phyloP scores from a whole-genome alignment of 2,329 filamentous ascomycete genomes.

The Drechslerella coelobrocha region DNA sequence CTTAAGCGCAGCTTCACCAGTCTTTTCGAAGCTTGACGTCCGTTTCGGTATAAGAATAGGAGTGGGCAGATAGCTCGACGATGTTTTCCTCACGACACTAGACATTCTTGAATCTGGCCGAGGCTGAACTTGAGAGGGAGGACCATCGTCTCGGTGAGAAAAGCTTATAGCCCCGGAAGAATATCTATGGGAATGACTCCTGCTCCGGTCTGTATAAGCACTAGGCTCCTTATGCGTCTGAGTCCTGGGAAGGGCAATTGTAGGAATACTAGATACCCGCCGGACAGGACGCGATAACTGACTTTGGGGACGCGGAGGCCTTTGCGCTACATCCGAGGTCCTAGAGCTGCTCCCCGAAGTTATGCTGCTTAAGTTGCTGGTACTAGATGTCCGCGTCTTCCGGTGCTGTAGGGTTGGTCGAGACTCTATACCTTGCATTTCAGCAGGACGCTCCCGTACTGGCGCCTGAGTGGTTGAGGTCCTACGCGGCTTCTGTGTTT shows the following conservation, averaged over 20 bases:
- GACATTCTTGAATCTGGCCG: slow-evolving; percentile 23
- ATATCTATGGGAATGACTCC: slow-evolving; percentile 18
- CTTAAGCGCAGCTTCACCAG: slow-evolving; percentile 18
- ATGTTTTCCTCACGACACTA: slow-evolving; percentile 32
- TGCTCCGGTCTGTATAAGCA: slow-evolving; percentile 1
- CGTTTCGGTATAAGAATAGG: slow-evolving; percentile 12
- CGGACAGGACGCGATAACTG: slow-evolving; percentile 16
- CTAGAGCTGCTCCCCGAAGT: slow-evolving; percentile 14
- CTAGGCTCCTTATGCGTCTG: slow-evolving; percentile 23
- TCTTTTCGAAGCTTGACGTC: slow-evolving; percentile 42
- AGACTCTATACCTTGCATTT: neutral
- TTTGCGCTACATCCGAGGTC: slow-evolving; percentile 14
- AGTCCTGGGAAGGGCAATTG: slow-evolving; percentile 34
- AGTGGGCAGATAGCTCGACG: slow-evolving; percentile 24
- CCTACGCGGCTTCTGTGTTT: neutral
- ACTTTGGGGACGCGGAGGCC: slow-evolving; percentile 2
- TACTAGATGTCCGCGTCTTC: slow-evolving; percentile 20
- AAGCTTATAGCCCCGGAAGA: slow-evolving; percentile 9
- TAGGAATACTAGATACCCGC: slow-evolving; percentile 47
- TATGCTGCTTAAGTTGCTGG: slow-evolving; percentile 28
- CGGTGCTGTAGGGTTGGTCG: slow-evolving; percentile 2
- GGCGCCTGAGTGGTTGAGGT: slow-evolving; percentile 11
- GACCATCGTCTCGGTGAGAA: slow-evolving; percentile 1
- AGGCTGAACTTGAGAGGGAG: neutral
- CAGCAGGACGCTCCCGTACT: slow-evolving; percentile 7